Percentiles rank a stretch among this genome's conserved stretches.
phyloP scores from a whole-genome alignment of 495 filamentous ascomycete species.

The Xylaria acuta region DNA sequence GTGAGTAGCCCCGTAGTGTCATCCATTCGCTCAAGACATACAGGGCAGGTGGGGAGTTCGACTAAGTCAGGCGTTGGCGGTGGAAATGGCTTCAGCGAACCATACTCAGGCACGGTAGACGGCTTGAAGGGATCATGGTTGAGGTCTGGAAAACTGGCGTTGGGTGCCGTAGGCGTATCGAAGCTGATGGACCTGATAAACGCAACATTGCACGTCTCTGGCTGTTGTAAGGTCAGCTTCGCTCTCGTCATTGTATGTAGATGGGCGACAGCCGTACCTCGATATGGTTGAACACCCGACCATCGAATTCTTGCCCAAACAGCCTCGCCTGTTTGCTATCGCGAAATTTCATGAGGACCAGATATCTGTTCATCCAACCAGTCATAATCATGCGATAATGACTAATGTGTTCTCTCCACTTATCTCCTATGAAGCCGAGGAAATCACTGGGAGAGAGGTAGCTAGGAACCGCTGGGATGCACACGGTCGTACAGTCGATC shows the following conservation, averaged over 20 bases:
- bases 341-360: constrained; percentile 97
- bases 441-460: constrained; percentile 93
- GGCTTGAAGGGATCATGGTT: constrained; percentile 71
- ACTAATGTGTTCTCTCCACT: constrained; percentile 84
- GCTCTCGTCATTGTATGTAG: neutral
- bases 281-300: constrained; percentile 91
- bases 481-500: constrained; percentile 83
- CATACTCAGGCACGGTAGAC: constrained; percentile 54
- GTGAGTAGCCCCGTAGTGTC: constrained; percentile 94
- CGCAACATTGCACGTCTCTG: constrained; percentile 94
- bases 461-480: constrained; percentile 91
- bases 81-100: constrained; percentile 79
- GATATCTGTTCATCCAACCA: constrained; percentile 84
- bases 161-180: constrained; percentile 53
- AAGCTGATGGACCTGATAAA: constrained; percentile 89
- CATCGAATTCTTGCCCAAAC: constrained; percentile 90
- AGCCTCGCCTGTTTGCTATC: constrained; percentile 72
- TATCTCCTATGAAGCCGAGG: constrained; percentile 89
- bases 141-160: constrained; percentile 61
- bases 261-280: constrained; percentile 66
- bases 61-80: constrained; percentile 89
- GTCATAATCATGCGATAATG: constrained; percentile 97
- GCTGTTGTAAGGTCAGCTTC: constrained; percentile 55
- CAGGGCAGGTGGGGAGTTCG: constrained; percentile 94
- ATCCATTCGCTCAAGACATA: constrained; percentile 98